Conservation (phyloP, 208 protist genomes). For the Trypanosoma brucei region DNA sequence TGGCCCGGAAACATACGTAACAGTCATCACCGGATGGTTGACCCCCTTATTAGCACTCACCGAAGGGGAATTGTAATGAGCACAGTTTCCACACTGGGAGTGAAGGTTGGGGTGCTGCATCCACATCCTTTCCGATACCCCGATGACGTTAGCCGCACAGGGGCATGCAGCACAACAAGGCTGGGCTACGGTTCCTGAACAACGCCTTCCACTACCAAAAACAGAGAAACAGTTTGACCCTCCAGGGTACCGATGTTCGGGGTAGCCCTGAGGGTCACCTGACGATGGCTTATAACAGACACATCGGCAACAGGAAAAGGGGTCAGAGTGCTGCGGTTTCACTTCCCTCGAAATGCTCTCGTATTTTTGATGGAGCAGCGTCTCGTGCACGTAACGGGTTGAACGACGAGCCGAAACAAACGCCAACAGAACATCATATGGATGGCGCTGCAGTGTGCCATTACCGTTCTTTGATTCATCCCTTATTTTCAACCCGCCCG, state of each 20-base stretch:
- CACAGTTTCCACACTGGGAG: too few relatives aligned
- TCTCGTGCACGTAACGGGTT: background rate
- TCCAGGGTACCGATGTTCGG: background rate
- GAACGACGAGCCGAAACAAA: slow-evolving; percentile 16
- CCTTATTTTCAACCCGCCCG: too few relatives aligned
- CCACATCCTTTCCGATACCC: too few relatives aligned
- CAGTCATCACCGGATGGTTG: background rate
- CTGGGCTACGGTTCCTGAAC: too few relatives aligned
- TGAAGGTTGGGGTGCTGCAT: too few relatives aligned
- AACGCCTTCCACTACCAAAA: background rate
- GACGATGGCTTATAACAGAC: background rate
- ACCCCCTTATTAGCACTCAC: too few relatives aligned
- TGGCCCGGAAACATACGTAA: background rate
- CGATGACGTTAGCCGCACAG: too few relatives aligned
- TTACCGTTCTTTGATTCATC: too few relatives aligned
- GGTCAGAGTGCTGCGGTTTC: background rate
- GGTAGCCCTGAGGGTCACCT: background rate
- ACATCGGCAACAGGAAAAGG: background rate
- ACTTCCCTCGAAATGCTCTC: background rate
- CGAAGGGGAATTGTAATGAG: too few relatives aligned
- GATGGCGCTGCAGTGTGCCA: background rate
- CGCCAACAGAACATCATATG: slow-evolving; percentile 5
- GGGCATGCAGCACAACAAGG: too few relatives aligned
- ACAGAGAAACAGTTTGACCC: background rate
- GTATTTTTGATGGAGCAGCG: slow-evolving; percentile 1